These are phyloP conservation scores for Xylaria polymorpha DNA, from an alignment of 2,329 filamentous ascomycete species.

Conservation along the genomic window DNA sequence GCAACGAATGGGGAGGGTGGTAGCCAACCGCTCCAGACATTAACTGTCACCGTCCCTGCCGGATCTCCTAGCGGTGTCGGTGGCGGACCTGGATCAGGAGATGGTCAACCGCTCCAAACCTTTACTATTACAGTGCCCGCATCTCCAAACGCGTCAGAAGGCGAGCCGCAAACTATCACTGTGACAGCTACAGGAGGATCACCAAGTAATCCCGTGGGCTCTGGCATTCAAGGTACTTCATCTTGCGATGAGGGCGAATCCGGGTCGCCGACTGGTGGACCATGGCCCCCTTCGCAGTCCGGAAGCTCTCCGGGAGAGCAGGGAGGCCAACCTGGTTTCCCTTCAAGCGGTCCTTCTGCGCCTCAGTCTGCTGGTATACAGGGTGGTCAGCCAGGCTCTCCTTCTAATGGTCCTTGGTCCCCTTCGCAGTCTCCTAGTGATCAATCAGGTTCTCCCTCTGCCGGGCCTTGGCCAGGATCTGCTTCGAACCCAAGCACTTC, in stretches of 20 bases:
- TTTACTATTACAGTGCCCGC: constrained; percentile 35
- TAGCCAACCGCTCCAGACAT: constrained; percentile 32
- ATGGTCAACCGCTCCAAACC: constrained; percentile 33
- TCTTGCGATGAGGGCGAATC: constrained; percentile 35
- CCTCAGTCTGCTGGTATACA: constrained; percentile 18
- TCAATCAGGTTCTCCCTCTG: constrained; percentile 27
- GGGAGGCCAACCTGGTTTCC: constrained; percentile 25
- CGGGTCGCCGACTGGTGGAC: constrained; percentile 21
- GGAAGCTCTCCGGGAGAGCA: constrained; percentile 36
- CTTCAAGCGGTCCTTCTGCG: constrained; percentile 27
- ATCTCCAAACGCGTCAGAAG: constrained; percentile 20
- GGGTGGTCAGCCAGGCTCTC: constrained; percentile 16
- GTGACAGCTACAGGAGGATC: constrained; percentile 34
- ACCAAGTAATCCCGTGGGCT: constrained; percentile 27
- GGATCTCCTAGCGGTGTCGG: constrained; percentile 1
- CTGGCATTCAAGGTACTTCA: constrained; percentile 32
- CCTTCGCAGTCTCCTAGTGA: constrained; percentile 25
- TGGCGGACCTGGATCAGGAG: constrained; percentile 29
- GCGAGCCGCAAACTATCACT: constrained; percentile 36
- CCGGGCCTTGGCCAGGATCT: constrained; percentile 20
- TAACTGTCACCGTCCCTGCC: constrained; percentile 33
- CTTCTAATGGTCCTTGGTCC: constrained; percentile 28
- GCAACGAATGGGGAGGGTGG: constrained; percentile 12
- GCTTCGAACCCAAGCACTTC: constrained; percentile 29
- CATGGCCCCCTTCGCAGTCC: constrained; percentile 34